Base-by-base conservation (phyloP, 805 yeast species). In the Cyberlindnera euphorbiae region DNA sequence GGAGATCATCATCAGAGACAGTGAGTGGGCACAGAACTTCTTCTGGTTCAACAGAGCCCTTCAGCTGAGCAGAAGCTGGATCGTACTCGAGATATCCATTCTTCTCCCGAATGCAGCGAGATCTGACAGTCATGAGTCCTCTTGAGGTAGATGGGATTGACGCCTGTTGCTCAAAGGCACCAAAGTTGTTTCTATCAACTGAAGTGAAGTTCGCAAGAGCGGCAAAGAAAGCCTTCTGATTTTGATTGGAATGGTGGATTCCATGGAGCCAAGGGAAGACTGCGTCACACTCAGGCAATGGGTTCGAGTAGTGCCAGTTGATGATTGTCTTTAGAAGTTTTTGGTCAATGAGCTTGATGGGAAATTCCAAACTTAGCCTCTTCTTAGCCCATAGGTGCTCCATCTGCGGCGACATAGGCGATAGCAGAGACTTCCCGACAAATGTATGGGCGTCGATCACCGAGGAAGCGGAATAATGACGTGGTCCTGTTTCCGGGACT, bases 191-290 rank as follows among this genome's bases (percentile, higher is more conserved):
- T 32, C 45, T 42, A 9, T 40, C 41, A 2, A 52, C 45, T 1
- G 48, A 15, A 8, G 58, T 51, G 36, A 39, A 45, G 34, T 46
- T 42, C 38, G 41, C 48, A 17, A 51, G 28, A 5, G 52, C 34
- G 17, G 45, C 39, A 14, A 47, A 39, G 37, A 49, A 50, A 2
- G 49, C 53, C 26, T 45, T 37, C 36, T 53, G 58, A 27, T 46
- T 50, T 27, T 44, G 44, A 17, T 46, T 49, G 14, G 64, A 48
- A 26, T 51, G 47, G 36, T 47, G 48, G 37, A 58, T 45, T 18
- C 95, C 93, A 56, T 89, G 96, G 17, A 86, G 65, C 96, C 96
- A 88, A 0, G 97, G 97, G 50, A 88, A 89, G 70, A 89, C 75
- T 9, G 53, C 52, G 17, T 67, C 71, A 14, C 89, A 80, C 4